Evolutionary conservation across 768 basidiomycete genomes (phyloP).

Genomic region (Tricholoma terreum): DNA sequence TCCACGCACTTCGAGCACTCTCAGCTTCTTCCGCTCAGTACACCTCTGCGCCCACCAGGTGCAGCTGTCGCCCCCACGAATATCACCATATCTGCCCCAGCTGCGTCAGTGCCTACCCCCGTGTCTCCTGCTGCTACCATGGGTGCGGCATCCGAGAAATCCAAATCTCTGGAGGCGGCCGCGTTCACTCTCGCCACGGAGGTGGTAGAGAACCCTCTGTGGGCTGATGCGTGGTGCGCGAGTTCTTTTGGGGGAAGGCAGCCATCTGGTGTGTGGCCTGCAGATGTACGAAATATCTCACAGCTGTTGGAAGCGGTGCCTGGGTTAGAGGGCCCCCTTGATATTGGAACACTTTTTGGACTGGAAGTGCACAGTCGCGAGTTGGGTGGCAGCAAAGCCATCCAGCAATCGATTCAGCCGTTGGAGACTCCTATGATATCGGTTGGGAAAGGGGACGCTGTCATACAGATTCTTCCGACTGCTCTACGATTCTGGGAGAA

Average conservation of each 20-base stretch:
- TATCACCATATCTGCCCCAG: slow-evolving; percentile 35
- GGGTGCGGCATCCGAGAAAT: slow-evolving; percentile 61
- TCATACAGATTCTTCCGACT: slow-evolving; percentile 67
- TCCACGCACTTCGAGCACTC: slow-evolving; percentile 67
- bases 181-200: slow-evolving; percentile 63
- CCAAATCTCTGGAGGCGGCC: slow-evolving; percentile 64
- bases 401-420: slow-evolving; percentile 6
- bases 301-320: slow-evolving; percentile 40
- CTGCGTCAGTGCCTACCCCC: slow-evolving; percentile 66
- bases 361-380: slow-evolving; percentile 24
- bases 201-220: slow-evolving; percentile 68
- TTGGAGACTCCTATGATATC: slow-evolving; percentile 52
- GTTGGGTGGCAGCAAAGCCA: not conserved
- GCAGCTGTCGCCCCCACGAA: slow-evolving; percentile 46
- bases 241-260: slow-evolving; percentile 26
- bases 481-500: slow-evolving; percentile 86
- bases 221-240: slow-evolving; percentile 65
- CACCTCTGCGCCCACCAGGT: slow-evolving; percentile 58
- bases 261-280: slow-evolving; percentile 48
- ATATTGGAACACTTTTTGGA: slow-evolving; percentile 43
- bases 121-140: slow-evolving; percentile 77
- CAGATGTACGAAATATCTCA: slow-evolving; percentile 48
- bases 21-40: slow-evolving; percentile 58
- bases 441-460: slow-evolving; percentile 62
- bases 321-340: slow-evolving; percentile 38